A percentile compares a stretch with the other conserved stretches of the same genome.
These are phyloP conservation scores for Zea mays DNA, from an alignment of 176 grass and related monocot species.

Conservation along the genomic window DNA sequence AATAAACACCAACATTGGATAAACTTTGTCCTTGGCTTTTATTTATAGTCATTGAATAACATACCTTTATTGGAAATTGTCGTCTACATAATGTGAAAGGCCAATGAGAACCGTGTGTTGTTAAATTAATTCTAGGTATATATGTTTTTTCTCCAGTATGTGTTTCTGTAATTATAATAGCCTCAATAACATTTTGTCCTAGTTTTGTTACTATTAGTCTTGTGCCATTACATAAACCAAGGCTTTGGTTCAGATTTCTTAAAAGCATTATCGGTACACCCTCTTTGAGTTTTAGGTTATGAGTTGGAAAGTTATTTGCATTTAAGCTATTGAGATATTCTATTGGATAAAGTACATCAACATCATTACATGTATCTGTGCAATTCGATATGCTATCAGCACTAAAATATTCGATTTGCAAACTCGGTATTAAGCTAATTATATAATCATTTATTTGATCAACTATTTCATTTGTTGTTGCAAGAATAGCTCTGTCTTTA, in stretches of 20 bases:
- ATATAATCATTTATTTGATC: neutral
- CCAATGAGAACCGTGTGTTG: too few relatives aligned
- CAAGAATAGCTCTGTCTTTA: neutral
- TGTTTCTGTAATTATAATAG: neutral
- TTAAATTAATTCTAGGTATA: too few relatives aligned
- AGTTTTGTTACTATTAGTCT: neutral
- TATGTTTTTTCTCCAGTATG: neutral
- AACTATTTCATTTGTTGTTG: neutral
- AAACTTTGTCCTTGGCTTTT: too few relatives aligned
- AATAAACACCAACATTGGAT: too few relatives aligned
- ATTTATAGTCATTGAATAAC: too few relatives aligned
- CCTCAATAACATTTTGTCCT: neutral
- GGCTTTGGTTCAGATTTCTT: neutral
- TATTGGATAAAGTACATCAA: neutral
- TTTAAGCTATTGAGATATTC: neutral
- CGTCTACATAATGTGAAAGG: too few relatives aligned
- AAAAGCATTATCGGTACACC: neutral
- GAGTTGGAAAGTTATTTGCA: neutral
- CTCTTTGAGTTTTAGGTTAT: neutral
- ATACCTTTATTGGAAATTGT: too few relatives aligned
- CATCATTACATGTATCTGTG: neutral
- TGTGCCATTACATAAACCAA: neutral
- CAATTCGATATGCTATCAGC: neutral
- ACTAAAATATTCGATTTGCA: neutral
- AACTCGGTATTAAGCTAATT: accelerated